A percentile compares a stretch with the other conserved stretches of the same genome.
Evolutionary conservation across 176 grass and related monocot genomes (phyloP).

Genomic region (Raddia guianensis): DNA sequence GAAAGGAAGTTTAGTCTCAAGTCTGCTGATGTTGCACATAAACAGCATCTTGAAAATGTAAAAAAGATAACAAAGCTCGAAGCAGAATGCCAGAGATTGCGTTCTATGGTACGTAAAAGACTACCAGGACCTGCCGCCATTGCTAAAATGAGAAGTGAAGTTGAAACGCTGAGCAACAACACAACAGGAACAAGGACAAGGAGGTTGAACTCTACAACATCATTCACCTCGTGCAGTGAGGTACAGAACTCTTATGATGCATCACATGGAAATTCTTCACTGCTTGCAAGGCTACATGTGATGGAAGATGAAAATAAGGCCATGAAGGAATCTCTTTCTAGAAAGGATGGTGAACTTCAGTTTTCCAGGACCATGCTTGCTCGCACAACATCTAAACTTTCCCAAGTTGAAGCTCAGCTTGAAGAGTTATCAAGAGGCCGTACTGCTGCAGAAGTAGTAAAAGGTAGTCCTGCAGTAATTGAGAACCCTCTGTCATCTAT

Average conservation of each 20-base stretch:
- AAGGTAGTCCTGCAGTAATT: slow-evolving; percentile 41
- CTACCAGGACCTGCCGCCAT: slow-evolving; percentile 82
- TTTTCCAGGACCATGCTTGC: slow-evolving; percentile 63
- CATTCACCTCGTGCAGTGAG: slow-evolving; percentile 27
- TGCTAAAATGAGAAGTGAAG: slow-evolving; percentile 98
- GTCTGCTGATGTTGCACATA: slow-evolving; percentile 83
- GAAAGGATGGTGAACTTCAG: slow-evolving; percentile 69
- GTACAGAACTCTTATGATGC: slow-evolving; percentile 39
- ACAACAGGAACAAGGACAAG: slow-evolving; percentile 36
- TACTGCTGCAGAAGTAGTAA: slow-evolving; percentile 40
- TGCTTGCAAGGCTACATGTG: slow-evolving; percentile 67
- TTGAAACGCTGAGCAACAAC: slow-evolving; percentile 56
- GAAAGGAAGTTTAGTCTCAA: slow-evolving; percentile 87
- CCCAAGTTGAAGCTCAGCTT: slow-evolving; percentile 70
- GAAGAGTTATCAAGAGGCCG: slow-evolving; percentile 57
- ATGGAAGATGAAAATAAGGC: slow-evolving; percentile 78
- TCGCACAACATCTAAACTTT: slow-evolving; percentile 62
- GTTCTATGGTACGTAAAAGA: slow-evolving; percentile 85
- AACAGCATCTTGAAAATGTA: slow-evolving; percentile 79
- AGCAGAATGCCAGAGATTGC: slow-evolving; percentile 87
- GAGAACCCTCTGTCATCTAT: slow-evolving; percentile 63
- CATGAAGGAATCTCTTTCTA: slow-evolving; percentile 85
- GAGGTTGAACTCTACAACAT: slow-evolving; percentile 39
- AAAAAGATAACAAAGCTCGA: slow-evolving; percentile 90
- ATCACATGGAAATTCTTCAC: slow-evolving; percentile 48